Conservation (phyloP, 2,329 filamentous ascomycete genomes). For the Fusarium cyanostomum region DNA sequence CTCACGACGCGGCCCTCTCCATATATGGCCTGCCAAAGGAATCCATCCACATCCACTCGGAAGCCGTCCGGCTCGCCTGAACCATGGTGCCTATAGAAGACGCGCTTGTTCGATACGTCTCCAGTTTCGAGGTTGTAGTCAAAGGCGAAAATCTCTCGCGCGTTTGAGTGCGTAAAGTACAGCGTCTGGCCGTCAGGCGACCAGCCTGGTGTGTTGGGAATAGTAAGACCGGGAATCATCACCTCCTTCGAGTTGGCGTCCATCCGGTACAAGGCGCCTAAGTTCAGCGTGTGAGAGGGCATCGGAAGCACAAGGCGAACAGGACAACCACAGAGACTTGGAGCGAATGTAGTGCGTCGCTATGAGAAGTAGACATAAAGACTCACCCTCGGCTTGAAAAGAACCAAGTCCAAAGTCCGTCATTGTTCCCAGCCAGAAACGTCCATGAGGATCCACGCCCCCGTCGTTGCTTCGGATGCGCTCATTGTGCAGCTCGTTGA, state of each 20-base stretch:
- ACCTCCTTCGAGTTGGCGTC: slow-evolving; percentile 67
- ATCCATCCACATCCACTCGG: slow-evolving; percentile 83
- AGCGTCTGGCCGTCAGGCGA: slow-evolving; percentile 76
- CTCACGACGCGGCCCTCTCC: slow-evolving; percentile 79
- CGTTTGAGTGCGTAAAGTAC: slow-evolving; percentile 85
- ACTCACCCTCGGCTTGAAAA: slow-evolving; percentile 68
- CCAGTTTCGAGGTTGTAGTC: slow-evolving; percentile 76
- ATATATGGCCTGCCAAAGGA: slow-evolving; percentile 89
- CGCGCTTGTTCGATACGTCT: slow-evolving; percentile 71
- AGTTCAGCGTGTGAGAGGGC: slow-evolving; percentile 7
- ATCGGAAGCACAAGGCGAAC: background rate
- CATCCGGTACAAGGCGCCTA: slow-evolving; percentile 79
- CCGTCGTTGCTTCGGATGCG: slow-evolving; percentile 82
- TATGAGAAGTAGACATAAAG: background rate
- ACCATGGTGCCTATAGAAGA: slow-evolving; percentile 76
- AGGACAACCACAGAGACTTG: background rate
- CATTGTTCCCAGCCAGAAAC: slow-evolving; percentile 89
- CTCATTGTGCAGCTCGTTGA: slow-evolving; percentile 56
- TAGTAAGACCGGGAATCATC: slow-evolving; percentile 72
- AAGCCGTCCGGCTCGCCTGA: slow-evolving; percentile 83
- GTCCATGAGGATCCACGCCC: slow-evolving; percentile 78
- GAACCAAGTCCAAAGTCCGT: slow-evolving; percentile 71
- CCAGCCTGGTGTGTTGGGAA: slow-evolving; percentile 89
- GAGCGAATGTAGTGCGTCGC: background rate
- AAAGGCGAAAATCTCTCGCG: slow-evolving; percentile 74